Evolutionary conservation across 140 eudicot species (phyloP), one percentile per base, ranked within the genome.

Genomic region (Ambrosia hybrid): DNA sequence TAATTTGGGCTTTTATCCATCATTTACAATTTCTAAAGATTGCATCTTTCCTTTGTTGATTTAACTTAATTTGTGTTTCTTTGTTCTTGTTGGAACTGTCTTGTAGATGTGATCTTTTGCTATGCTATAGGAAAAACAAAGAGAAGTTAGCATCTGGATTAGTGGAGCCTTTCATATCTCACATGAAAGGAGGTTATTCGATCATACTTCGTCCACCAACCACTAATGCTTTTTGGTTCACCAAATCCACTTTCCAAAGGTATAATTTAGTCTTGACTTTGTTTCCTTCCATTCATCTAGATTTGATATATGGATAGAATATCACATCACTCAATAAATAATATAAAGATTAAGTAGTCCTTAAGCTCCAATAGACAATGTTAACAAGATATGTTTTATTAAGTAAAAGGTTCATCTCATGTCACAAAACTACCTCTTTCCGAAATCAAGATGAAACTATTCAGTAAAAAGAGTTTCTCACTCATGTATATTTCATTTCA

Each of bases 91-190:
- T 71, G 30, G 60, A 52, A 72, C 37, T 79, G 73, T 79, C 5
- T 63, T 73, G 81, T 73, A 94, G 99, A 78, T 94, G 99, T 76
- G 99, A 94, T 90, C 95, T 94, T 80, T 82, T 94, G 80, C 80
- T 94, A 56, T 84, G 84, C 55, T 79, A 69, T 70, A 96, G 97
- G 66, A 79, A 80, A 71, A 85, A 62, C 75, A 90, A 68, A 73
- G 96, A 90, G 94, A 90, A 94, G 81, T 45, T 94, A 61, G 97
- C 97, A 51, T 94, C 97, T 68, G 99, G 99, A 77, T 83, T n/a
- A n/a, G n/a, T n/a, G n/a, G n/a, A n/a, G n/a, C n/a, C n/a, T n/a
- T n/a, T n/a, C n/a, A n/a, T n/a, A n/a, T n/a, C n/a, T n/a, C n/a
- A n/a, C n/a, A n/a, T n/a, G n/a, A n/a, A n/a, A n/a, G n/a, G n/a